A percentile compares a stretch with the other conserved stretches of the same genome.
phyloP scores from a whole-genome alignment of 352 stramenopile genomes.

The Achlya hypogyna region DNA sequence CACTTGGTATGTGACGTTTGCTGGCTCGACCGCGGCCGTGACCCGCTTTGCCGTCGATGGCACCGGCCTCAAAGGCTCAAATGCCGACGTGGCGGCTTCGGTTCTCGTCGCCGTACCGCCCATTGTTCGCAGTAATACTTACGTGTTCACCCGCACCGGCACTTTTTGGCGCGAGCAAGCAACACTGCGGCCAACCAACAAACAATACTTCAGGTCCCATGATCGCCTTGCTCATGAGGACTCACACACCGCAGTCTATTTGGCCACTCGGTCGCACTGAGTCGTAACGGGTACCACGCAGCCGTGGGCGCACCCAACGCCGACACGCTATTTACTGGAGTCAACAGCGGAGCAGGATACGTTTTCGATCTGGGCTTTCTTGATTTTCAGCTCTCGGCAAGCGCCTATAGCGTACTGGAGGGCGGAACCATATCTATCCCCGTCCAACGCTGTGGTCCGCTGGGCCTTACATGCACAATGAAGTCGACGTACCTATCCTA shows the following conservation, averaged over 20 bases:
- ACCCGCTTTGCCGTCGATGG: conserved; percentile 48
- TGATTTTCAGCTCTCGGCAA: conserved; percentile 59
- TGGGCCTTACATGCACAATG: conserved; percentile 49
- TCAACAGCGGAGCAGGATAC: conserved; percentile 89
- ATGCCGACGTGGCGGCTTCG: conserved; percentile 23
- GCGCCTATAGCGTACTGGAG: conserved; percentile 80
- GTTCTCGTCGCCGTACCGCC: conserved; percentile 46
- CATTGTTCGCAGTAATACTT: conserved; percentile 51
- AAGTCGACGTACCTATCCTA: conserved; percentile 27
- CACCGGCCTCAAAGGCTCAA: conserved; percentile 20
- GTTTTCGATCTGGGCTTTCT: conserved; percentile 89
- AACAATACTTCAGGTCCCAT: conserved; percentile 79
- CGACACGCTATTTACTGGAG: conserved; percentile 80
- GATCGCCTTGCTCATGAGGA: neutral
- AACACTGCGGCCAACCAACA: conserved; percentile 83
- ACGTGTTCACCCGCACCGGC: conserved; percentile 49
- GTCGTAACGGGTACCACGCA: conserved; percentile 44
- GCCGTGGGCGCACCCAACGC: conserved; percentile 89
- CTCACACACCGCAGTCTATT: conserved; percentile 51
- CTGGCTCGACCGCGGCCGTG: conserved; percentile 39
- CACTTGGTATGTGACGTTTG: conserved; percentile 82
- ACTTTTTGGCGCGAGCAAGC: conserved; percentile 68
- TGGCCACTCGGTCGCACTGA: conserved; percentile 69
- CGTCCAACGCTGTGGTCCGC: conserved; percentile 52
- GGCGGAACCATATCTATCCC: conserved; percentile 66